Conservation (phyloP, 495 filamentous ascomycete genomes). For the Durotheca rogersii region DNA sequence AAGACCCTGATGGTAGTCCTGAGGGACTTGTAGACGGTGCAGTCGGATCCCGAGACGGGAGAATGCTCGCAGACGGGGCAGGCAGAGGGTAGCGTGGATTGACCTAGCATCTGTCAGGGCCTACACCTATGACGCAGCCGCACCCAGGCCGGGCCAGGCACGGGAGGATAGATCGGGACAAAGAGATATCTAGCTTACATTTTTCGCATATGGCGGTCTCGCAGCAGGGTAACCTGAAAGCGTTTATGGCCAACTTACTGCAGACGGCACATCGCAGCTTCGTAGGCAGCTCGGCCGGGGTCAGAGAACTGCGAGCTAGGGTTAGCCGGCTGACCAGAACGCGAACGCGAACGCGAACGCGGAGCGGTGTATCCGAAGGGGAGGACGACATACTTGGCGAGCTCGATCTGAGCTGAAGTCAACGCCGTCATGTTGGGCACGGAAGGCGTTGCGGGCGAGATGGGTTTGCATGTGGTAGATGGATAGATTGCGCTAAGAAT, state of each 20-base stretch:
- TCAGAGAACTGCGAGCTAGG: constrained; percentile 60
- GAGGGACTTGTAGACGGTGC: constrained; percentile 83
- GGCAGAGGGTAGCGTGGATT: constrained; percentile 69
- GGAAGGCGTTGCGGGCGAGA: constrained; percentile 1
- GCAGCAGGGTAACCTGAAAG: constrained; percentile 89
- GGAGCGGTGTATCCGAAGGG: neutral
- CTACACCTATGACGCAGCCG: neutral
- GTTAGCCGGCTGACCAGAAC: constrained; percentile 12
- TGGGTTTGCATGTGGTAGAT: constrained; percentile 14
- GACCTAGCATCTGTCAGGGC: constrained; percentile 58
- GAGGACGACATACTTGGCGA: constrained; percentile 37
- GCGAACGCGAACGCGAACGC: neutral
- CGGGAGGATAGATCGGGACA: too few species aligned
- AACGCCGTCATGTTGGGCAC: constrained; percentile 34
- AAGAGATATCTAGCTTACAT: constrained; percentile 66
- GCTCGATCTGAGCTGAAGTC: constrained; percentile 46
- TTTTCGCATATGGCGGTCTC: constrained; percentile 90
- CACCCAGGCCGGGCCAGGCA: too few species aligned
- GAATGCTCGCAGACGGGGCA: constrained; percentile 93
- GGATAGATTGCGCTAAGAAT: neutral
- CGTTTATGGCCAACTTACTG: constrained; percentile 86
- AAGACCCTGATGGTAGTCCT: constrained; percentile 88
- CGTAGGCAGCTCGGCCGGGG: constrained; percentile 83
- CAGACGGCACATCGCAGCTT: constrained; percentile 94
- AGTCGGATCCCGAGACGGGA: constrained; percentile 80